Evolutionary conservation across 164 flowering plant species (phyloP).

Genomic region (Chimonanthus salicifolius): DNA sequence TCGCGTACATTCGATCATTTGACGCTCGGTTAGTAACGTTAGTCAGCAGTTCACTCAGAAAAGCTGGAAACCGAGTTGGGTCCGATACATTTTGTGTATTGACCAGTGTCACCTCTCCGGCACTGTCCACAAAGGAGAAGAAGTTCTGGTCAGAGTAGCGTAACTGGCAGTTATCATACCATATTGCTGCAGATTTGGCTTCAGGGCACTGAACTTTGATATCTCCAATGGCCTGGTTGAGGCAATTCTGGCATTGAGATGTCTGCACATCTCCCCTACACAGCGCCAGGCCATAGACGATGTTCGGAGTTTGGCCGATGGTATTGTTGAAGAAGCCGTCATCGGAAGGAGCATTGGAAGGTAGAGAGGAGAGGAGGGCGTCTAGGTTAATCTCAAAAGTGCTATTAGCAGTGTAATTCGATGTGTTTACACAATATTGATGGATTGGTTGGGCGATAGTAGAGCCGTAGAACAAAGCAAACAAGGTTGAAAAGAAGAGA

Average conservation of each 20-base stretch:
- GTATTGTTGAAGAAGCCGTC: constrained; percentile 14
- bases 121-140: too few relatives aligned
- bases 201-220: constrained; percentile 16
- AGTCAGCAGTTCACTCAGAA: too few relatives aligned
- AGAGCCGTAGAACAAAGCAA: too few relatives aligned
- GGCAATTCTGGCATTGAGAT: constrained; percentile 15
- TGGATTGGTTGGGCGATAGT: too few relatives aligned
- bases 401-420: constrained; percentile 9
- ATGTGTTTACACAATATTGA: too few relatives aligned
- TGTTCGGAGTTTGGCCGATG: constrained; percentile 12
- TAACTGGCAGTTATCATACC: constrained; percentile 30
- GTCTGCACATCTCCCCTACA: constrained; percentile 17
- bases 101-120: too few relatives aligned
- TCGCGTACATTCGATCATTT: too few relatives aligned
- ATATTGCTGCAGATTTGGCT: constrained; percentile 15
- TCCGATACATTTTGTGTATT: too few relatives aligned
- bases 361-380: constrained; percentile 9
- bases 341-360: constrained; percentile 9
- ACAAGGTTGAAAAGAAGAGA: too few relatives aligned
- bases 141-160: constrained; percentile 15
- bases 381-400: constrained; percentile 18
- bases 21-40: too few relatives aligned
- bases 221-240: constrained; percentile 9
- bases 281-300: constrained; percentile 24
- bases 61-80: too few relatives aligned